Percentiles rank a stretch among this genome's conserved stretches.
Evolutionary conservation across 768 basidiomycete species (phyloP).

Genomic region (Tricholoma saponaceum): DNA sequence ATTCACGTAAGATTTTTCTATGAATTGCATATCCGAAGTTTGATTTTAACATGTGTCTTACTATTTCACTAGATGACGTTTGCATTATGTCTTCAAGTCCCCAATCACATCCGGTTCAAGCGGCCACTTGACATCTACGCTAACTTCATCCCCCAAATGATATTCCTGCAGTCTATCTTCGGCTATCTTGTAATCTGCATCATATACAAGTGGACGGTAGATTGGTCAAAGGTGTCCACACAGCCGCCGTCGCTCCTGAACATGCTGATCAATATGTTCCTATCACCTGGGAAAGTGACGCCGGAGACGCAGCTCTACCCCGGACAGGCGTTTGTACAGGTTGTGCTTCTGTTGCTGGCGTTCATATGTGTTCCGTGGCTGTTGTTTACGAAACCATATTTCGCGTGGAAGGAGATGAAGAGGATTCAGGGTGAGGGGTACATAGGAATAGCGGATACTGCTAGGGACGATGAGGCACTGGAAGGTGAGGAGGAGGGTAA

Average conservation of each 20-base stretch:
- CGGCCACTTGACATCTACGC: slow-evolving; percentile 82
- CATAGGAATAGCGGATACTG: slow-evolving; percentile 57
- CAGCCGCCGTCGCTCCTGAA: slow-evolving; percentile 88
- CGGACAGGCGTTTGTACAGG: slow-evolving; percentile 85
- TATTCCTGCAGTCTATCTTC: slow-evolving; percentile 97
- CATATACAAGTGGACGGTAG: slow-evolving; percentile 94
- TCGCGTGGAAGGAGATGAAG: slow-evolving; percentile 87
- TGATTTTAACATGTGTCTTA: slow-evolving; percentile 6
- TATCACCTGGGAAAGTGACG: slow-evolving; percentile 80
- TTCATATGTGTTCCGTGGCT: slow-evolving; percentile 93
- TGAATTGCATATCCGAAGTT: slow-evolving; percentile 1
- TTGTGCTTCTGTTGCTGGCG: slow-evolving; percentile 73
- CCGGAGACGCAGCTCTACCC: slow-evolving; percentile 70
- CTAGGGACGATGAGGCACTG: slow-evolving; percentile 54
- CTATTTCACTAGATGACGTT: slow-evolving; percentile 83
- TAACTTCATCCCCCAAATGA: slow-evolving; percentile 95
- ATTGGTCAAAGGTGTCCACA: slow-evolving; percentile 73
- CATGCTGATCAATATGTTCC: slow-evolving; percentile 96
- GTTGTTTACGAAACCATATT: slow-evolving; percentile 88
- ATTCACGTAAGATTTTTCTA: slow-evolving; percentile 67
- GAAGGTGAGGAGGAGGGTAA: slow-evolving; percentile 83
- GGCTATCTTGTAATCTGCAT: slow-evolving; percentile 94
- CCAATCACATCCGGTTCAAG: slow-evolving; percentile 94
- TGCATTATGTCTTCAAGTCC: slow-evolving; percentile 91
- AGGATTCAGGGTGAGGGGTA: slow-evolving; percentile 83